Evolutionary conservation across 331 rosid genomes (phyloP), one percentile per base, ranked within the genome.

Genomic region (Malus hybrid): DNA sequence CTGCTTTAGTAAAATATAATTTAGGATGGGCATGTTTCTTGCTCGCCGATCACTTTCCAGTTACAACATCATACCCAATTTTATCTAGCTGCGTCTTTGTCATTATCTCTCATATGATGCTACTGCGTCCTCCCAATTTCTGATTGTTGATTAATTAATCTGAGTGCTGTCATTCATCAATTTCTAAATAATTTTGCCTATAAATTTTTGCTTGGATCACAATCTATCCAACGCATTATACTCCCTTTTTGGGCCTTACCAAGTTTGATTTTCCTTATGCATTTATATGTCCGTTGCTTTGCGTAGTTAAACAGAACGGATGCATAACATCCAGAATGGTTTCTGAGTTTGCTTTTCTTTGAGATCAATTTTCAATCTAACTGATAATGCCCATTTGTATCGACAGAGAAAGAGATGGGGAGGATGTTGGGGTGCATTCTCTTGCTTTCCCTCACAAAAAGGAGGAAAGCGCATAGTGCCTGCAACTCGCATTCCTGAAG

Each of bases 371-470:
- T 42, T 27, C 72, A 50, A 44, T 74, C 57, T 59, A 77, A 22
- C 78, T 74, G 77, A 29, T 68, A 61, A 55, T 82, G 48, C 76
- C 78, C 67, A 34, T 48, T 39, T 80, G 78, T 76, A 22, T 85
- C 79, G 86, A 73, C 97, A 95, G 99, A 84, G 88, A 70, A 95
- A 92, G 92, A 89, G 97, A 85, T 95, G 99, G 99, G 97, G 93
- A 77, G 99, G 97, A 79, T 95, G 97, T 78, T 90, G 70, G 95
- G 86, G 92, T 84, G 96, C 97, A 73, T 86, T 95, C 67, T 90
- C 97, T 74, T 95, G 99, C 79, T 95, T 95, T 74, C 83, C 90
- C 79, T 74, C 91, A 18, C 97, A 92, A 78, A 95, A 92, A 83
- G 97, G 97, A 15, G 93, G 96, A 71, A 95, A 89, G 84, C 97